Evolutionary conservation across 768 basidiomycete genomes (phyloP), one percentile per base, ranked within the genome.

Genomic region (Chiua virens): DNA sequence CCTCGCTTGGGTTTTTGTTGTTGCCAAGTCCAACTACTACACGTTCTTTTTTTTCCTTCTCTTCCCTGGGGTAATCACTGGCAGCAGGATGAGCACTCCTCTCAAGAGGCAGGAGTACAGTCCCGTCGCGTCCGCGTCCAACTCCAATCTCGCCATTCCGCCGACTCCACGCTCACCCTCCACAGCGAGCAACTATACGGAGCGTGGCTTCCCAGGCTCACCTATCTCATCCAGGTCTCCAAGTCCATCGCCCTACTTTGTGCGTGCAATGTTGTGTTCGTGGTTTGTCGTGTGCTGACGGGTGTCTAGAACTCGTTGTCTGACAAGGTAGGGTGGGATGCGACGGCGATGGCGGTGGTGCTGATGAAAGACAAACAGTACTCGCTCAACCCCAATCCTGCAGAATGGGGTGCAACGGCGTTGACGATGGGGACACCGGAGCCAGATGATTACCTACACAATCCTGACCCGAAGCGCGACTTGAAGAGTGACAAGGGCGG

Each of bases 391-490:
- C 60, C 74, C 4, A 66, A 76, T 49, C 79, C 81, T 20, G 75
- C 79, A 1, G 73, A 73, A 23, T 71, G 79, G 73, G 83, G 81
- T 65, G 70, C 76, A 5, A 60, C 71, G 34, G 72, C 78, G 3
- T 61, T 80, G n/a, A 57, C 59, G 25, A 62, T 77, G 54, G 71
- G 73, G 36, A 61, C 59, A 0, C 73, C 75, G n/a, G 85, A 87
- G 48, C 73, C 77, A 0, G 85, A 87, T 54, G 86, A 87, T 59
- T 68, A 75, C 44, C 73, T 87, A 3, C 86, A 87, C 59, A 82
- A 80, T 56, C 86, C 86, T 0, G 79, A 84, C 64, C 79, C 82
- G 4, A 71, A 62, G 28, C 73, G 79, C 18, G 80, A 85, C 55
- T 62, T 73, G 40, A 75, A 75, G 58, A 75, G 73, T n/a, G 82